Percentiles rank a stretch among this genome's conserved stretches.
These are phyloP conservation scores for Ajuga chamaepitys DNA, from an alignment of 257 asterid genomes.

Conservation along the genomic window DNA sequence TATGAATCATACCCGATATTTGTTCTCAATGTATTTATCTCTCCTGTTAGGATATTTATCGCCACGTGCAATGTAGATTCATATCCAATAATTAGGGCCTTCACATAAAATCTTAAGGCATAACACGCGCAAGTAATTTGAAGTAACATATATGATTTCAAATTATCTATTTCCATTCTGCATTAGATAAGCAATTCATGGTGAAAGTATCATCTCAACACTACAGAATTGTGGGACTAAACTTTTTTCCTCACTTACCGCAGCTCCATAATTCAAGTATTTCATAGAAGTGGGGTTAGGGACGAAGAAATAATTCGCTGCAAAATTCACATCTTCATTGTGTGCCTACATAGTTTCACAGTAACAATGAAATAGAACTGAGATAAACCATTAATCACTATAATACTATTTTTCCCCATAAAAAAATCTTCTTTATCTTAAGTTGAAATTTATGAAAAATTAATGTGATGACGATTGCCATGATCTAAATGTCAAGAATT, in stretches of 20 bases:
- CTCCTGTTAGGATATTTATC: slow-evolving; percentile 16
- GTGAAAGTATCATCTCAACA: neutral
- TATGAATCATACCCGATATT: slow-evolving; percentile 14
- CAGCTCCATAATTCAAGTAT: slow-evolving; percentile 17
- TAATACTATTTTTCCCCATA: neutral
- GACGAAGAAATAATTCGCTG: slow-evolving; percentile 7
- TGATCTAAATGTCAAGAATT: neutral
- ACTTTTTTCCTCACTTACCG: slow-evolving; percentile 14
- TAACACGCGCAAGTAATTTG: neutral
- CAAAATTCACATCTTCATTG: slow-evolving; percentile 10
- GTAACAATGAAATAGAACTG: neutral
- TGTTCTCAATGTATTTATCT: slow-evolving; percentile 3
- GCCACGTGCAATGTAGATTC: neutral
- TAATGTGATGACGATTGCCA: neutral
- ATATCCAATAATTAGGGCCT: neutral
- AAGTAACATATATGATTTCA: too few species aligned
- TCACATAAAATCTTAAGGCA: neutral
- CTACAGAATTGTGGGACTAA: neutral
- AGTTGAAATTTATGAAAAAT: neutral
- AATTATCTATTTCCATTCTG: neutral
- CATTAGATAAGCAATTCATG: neutral
- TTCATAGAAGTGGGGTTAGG: neutral
- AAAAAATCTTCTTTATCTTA: neutral
- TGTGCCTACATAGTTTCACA: slow-evolving; percentile 3
- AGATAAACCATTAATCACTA: neutral